Evolutionary conservation across 2,329 filamentous ascomycete species (phyloP).

Genomic region (Trichothecium roseum): DNA sequence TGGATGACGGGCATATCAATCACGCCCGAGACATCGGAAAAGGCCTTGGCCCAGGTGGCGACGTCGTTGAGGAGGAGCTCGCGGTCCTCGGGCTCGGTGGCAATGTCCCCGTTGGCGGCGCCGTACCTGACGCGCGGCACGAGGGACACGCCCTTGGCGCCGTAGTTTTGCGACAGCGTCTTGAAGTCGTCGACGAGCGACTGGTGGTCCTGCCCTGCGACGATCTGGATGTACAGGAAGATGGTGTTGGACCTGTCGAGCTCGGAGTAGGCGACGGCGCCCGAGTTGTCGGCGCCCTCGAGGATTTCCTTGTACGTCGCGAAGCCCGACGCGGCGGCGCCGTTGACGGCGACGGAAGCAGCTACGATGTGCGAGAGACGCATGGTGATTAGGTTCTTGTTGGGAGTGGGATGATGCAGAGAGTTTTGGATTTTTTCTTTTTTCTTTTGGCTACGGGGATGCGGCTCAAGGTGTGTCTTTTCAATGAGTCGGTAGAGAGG

Average conservation of each 20-base stretch:
- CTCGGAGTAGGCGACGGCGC: constrained; percentile 3
- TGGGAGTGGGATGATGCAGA: no score
- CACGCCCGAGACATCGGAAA: constrained; percentile 3
- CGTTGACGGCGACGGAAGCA: neutral
- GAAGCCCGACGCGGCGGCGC: constrained; percentile 4
- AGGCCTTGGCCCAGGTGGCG: constrained; percentile 3
- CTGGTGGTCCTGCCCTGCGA: constrained; percentile 6
- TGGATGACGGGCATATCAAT: constrained; percentile 9
- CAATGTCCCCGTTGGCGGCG: constrained; percentile 2
- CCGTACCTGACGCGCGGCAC: constrained; percentile 9
- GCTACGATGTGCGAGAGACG: neutral
- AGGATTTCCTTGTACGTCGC: constrained; percentile 8
- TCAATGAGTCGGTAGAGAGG: no score
- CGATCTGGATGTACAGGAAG: constrained; percentile 10
- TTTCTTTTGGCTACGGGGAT: no score
- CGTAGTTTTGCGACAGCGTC: constrained; percentile 6
- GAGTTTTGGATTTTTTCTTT: no score
- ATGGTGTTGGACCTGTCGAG: constrained; percentile 7
- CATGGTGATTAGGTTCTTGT: no score
- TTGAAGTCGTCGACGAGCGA: constrained; percentile 8
- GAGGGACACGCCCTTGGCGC: constrained; percentile 3
- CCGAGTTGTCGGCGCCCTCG: constrained; percentile 7
- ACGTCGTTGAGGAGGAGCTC: constrained; percentile 6
- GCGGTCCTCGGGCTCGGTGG: constrained; percentile 5
- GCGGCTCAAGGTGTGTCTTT: no score